A percentile compares a stretch with the other conserved stretches of the same genome.
phyloP scores from a whole-genome alignment of 768 basidiomycete genomes.

The Lactifluus rugatus region DNA sequence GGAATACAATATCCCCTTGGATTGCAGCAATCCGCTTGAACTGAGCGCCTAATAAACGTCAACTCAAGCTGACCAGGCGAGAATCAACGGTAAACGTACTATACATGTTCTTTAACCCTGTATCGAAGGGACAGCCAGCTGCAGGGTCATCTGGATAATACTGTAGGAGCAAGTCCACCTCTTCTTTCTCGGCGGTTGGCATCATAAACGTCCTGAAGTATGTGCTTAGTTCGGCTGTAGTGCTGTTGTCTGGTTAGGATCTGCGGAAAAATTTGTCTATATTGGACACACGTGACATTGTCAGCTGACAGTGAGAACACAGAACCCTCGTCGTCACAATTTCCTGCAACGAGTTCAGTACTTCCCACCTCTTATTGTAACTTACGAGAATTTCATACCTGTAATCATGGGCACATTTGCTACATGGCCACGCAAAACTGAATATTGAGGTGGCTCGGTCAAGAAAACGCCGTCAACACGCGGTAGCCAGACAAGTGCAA shows the following conservation, averaged over 20 bases:
- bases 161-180: conserved; percentile 6
- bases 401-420: conserved; percentile 19
- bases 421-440: conserved; percentile 18
- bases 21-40: too few species aligned
- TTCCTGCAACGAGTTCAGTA: neutral
- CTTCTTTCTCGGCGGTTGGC: neutral
- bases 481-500: too few species aligned
- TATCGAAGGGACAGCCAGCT: conserved; percentile 22
- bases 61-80: neutral
- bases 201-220: too few species aligned
- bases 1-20: too few species aligned
- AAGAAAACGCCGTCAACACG: too few species aligned
- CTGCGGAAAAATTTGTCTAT: neutral
- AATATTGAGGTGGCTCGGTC: conserved; percentile 17
- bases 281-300: conserved; percentile 8
- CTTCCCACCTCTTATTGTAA: too few species aligned
- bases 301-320: conserved; percentile 12
- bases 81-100: neutral
- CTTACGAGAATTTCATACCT: neutral
- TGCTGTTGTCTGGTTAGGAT: neutral
- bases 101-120: conserved; percentile 6
- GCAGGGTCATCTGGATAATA: conserved; percentile 21
- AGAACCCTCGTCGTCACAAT: conserved; percentile 18
- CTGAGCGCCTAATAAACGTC: too few species aligned
- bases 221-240: neutral